Base-by-base conservation (phyloP, 345 rosid species). In the Mallotus nudiflorus region DNA sequence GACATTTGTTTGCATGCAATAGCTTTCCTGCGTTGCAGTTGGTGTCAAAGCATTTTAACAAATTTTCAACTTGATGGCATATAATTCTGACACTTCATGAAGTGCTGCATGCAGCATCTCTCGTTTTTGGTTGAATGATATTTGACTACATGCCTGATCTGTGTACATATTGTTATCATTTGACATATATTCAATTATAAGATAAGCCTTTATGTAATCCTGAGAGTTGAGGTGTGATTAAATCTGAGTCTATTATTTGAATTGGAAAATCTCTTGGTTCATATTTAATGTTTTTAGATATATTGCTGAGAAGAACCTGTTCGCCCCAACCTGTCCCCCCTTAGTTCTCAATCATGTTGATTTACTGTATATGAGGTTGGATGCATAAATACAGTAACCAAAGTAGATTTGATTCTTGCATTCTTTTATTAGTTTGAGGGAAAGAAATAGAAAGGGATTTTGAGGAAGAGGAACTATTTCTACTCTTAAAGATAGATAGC, bases 141-240 rank as follows among this genome's bases (percentile, higher is more conserved):
- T 48, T 22, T 56, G 16, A 22, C 25, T 42, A 39, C 48, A 56
- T 45, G 40, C 63, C 53, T 66, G 13, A 40, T 40, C 19, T 42
- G 11, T 10, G 50, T n/a, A 39, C 9, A 11, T 31, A 31, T 49
- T 5, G 4, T 42, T 28, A 31, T 3, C 42, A 6, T 68, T 29
- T 28, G 28, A 18, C n/a, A 18, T 45, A 25, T 29, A 27, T 28
- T 20, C 2, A 40, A 61, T 49, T 28, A 56, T 54, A 68, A 40
- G 63, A n/a, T 7, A 2, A 1, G 46, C 2, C 11, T 42, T 50
- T 66, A 8, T 19, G 22, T 28, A 40, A 42, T 71, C 68, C 19
- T 71, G 24, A 52, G 6, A 40, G 19, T 42, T 71, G 45, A 69
- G 27, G 48, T 58, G 45, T 48, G 24, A 29, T 19, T 35, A 48